Evolutionary conservation across 1,284 basidiomycete species (phyloP).

Genomic region (Cryptococcus deneoformans): DNA sequence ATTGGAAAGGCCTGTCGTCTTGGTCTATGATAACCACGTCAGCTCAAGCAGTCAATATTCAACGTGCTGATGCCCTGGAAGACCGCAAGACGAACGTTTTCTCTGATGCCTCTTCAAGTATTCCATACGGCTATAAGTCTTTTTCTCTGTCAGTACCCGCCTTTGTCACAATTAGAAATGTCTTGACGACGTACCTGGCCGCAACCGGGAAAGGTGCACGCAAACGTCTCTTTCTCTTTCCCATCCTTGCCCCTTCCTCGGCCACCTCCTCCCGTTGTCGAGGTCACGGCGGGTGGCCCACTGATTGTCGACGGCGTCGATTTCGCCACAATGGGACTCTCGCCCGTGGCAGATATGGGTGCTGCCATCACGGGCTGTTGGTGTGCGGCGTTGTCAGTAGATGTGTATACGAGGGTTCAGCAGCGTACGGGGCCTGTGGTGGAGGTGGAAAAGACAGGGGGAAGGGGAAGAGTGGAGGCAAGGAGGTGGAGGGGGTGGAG

Average conservation of each 20-base stretch:
- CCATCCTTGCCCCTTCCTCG: conserved; percentile 24
- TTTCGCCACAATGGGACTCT: background rate
- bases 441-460: background rate
- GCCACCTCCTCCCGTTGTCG: conserved; percentile 6
- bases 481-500: conserved; percentile 1
- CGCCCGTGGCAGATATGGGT: conserved; percentile 7
- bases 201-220: conserved; percentile 42
- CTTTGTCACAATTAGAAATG: background rate
- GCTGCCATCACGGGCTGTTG: conserved; percentile 13
- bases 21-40: conserved; percentile 32
- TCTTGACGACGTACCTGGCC: conserved; percentile 30
- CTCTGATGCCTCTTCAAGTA: conserved; percentile 50
- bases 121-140: conserved; percentile 49
- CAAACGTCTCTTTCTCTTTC: conserved; percentile 45
- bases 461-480: conserved; percentile 3
- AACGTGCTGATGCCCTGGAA: background rate
- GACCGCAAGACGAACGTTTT: conserved; percentile 41
- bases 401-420: background rate
- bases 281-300: background rate
- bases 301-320: background rate
- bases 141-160: background rate
- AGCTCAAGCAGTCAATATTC: background rate
- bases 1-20: conserved; percentile 49
- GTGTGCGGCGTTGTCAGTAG: background rate
- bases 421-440: background rate